Evolutionary conservation across 2,329 filamentous ascomycete species (phyloP).

Genomic region (Ambrosiella cleistominuta): DNA sequence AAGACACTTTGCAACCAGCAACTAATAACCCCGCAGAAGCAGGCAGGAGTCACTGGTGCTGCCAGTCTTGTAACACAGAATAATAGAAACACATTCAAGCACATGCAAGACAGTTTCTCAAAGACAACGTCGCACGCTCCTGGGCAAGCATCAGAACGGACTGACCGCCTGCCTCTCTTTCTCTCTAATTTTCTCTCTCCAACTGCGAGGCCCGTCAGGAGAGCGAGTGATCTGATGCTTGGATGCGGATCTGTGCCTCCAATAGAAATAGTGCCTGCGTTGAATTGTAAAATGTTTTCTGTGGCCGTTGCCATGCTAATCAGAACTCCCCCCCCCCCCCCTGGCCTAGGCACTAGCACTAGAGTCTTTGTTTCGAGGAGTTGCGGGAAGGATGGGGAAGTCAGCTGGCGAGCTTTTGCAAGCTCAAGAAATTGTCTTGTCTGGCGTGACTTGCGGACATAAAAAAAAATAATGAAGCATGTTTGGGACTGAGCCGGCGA

Average conservation of each 20-base stretch:
- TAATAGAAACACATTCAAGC: no score
- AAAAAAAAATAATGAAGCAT: background rate
- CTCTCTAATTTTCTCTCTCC: no score
- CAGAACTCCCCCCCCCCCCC: background rate
- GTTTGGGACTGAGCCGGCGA: background rate
- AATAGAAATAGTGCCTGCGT: background rate
- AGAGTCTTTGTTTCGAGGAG: background rate
- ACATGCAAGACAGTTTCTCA: no score
- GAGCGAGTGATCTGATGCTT: background rate
- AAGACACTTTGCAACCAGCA: no score
- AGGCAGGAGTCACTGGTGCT: no score
- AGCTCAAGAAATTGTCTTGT: background rate
- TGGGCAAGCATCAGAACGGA: no score
- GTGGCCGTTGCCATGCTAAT: background rate
- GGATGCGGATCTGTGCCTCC: background rate
- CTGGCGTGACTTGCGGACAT: background rate
- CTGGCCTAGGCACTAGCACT: background rate
- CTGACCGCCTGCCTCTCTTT: no score
- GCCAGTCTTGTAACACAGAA: no score
- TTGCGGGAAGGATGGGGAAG: background rate
- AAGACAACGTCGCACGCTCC: no score
- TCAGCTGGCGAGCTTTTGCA: background rate
- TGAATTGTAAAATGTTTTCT: background rate
- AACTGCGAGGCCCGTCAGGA: no score
- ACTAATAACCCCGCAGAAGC: no score